Evolutionary conservation across 805 yeast species (phyloP), one percentile per base, ranked within the genome.

Genomic region (Candida maesae): DNA sequence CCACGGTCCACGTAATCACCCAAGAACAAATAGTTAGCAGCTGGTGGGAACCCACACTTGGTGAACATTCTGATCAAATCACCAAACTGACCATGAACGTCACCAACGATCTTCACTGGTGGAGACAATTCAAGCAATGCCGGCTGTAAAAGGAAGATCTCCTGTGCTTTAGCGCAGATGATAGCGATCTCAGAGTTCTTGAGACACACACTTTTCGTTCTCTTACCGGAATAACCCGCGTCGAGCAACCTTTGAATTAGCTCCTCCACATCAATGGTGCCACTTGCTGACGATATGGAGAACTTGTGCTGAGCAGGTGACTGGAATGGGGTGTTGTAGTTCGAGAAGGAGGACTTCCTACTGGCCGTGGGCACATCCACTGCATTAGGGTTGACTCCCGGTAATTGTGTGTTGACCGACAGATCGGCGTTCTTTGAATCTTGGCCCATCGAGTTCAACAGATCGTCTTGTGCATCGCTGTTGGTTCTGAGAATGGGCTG

Each of bases 1-100:
- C 99, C 99, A 35, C 99, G 76, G 63, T 91, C 99, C 3, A 91
- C 99, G 68, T 90, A 91, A 64, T 91, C 99, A 1, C 95, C 95
- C 23, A 78, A 61, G 54, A 84, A 85, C 13, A 85, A 60, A 54
- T 83, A 85, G 53, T 81, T 75, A 0, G 82, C 71, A 35, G 66
- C 63, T 1, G 95, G 95, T 50, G 89, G 81, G 50, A 83, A 87
- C 10, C 98, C 97, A 28, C 95, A 86, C 5, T 88, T 81, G 47
- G 80, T 73, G 60, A 90, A 89, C 35, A 91, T 66, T 10, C 95
- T 86, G 39, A 89, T 62, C 37, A 91, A 63, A 57, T 91, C 99
- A 58, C 91, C 98, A 29, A 91, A 70, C 62, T 91, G 99, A 1
- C 99, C 99, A 60, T 91, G 99, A 17, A 91, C 89, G 59, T 91